phyloP scores from a whole-genome alignment of 306 rosid species.

The Nissolia schottii region DNA sequence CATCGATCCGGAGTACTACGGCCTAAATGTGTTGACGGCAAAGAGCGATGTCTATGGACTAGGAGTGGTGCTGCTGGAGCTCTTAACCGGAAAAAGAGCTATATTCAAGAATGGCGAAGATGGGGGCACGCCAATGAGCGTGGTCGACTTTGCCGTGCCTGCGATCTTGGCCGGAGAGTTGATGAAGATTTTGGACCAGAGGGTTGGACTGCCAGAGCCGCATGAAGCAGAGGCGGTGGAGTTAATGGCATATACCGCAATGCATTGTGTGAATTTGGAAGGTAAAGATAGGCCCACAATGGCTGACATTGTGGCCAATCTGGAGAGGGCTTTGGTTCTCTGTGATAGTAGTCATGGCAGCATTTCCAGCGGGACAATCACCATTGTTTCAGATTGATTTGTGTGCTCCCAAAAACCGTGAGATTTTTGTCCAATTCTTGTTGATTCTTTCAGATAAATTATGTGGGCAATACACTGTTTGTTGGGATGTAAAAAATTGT shows the following conservation, averaged over 20 bases:
- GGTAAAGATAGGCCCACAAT: conserved; percentile 93
- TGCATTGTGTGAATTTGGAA: conserved; percentile 85
- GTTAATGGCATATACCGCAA: conserved; percentile 66
- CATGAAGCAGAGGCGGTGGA: conserved; percentile 84
- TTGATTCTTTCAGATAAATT: conserved; percentile 27
- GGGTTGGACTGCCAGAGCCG: conserved; percentile 59
- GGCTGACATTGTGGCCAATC: conserved; percentile 77
- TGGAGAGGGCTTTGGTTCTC: conserved; percentile 62
- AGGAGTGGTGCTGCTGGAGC: conserved; percentile 80
- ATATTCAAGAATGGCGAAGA: conserved; percentile 56
- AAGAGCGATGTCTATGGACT: conserved; percentile 95
- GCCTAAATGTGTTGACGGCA: conserved; percentile 74
- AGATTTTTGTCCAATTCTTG: conserved; percentile 29
- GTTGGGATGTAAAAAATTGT: conserved; percentile 12
- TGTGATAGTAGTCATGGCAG: conserved; percentile 62
- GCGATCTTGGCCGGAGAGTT: conserved; percentile 67
- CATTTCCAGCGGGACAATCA: conserved; percentile 60
- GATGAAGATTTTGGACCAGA: conserved; percentile 53
- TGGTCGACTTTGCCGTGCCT: conserved; percentile 82
- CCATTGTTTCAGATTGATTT: conserved; percentile 58
- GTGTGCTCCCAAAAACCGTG: conserved; percentile 10
- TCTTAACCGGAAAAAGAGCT: conserved; percentile 89
- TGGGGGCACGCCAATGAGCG: conserved; percentile 56
- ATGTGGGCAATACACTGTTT: not conserved
- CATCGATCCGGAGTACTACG: conserved; percentile 95